These are phyloP conservation scores for Xylariales sp. DNA, from an alignment of 2,329 filamentous ascomycete genomes.

Conservation along the genomic window DNA sequence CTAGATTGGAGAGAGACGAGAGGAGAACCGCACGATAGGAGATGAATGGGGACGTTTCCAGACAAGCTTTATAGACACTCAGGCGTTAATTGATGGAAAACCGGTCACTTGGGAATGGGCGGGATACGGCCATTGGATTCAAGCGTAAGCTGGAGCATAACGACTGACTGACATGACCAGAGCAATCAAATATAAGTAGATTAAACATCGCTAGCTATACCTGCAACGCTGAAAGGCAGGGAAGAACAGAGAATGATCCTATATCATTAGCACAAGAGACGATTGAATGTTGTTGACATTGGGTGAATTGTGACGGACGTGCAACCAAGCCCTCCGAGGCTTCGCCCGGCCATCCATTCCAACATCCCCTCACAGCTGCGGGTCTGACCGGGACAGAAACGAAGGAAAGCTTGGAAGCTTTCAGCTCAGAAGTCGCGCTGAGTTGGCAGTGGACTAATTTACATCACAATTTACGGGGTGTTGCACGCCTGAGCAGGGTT, in stretches of 20 bases:
- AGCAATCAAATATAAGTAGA: conserved; percentile 1
- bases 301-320: too few relatives aligned
- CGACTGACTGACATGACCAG: neutral
- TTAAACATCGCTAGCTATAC: neutral
- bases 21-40: neutral
- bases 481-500: too few relatives aligned
- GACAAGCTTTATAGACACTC: conserved; percentile 24
- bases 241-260: neutral
- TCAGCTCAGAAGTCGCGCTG: conserved; percentile 19
- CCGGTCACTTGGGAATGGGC: conserved; percentile 10
- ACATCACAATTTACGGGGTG: neutral
- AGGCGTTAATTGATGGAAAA: conserved; percentile 29
- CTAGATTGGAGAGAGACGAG: neutral
- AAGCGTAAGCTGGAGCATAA: neutral
- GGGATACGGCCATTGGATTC: conserved; percentile 8
- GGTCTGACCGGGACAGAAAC: neutral
- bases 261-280: too few relatives aligned
- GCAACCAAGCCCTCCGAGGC: too few relatives aligned
- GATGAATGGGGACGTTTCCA: neutral
- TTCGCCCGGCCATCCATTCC: too few relatives aligned
- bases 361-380: neutral
- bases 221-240: neutral
- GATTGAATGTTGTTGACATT: too few relatives aligned
- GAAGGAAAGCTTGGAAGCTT: neutral
- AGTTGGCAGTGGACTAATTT: conserved; percentile 20